These are phyloP conservation scores for Psilocybe cubensis DNA, from an alignment of 768 basidiomycete species.

Conservation along the genomic window DNA sequence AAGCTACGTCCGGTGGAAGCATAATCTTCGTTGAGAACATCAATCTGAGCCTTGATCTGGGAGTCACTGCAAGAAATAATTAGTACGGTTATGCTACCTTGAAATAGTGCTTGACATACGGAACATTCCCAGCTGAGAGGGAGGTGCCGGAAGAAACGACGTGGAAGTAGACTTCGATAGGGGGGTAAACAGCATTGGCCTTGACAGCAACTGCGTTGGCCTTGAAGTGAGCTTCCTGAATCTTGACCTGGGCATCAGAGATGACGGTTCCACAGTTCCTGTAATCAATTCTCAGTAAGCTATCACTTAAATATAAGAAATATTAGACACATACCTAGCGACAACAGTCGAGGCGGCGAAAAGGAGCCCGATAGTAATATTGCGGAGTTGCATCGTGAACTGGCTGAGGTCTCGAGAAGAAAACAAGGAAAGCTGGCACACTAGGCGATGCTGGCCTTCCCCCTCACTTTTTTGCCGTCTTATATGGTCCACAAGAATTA, in stretches of 20 bases:
- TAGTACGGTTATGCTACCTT: neutral
- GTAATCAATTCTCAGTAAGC: neutral
- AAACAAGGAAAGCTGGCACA: neutral
- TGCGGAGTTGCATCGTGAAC: conserved; percentile 4
- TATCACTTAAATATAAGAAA: neutral
- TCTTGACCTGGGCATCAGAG: conserved; percentile 34
- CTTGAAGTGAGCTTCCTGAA: conserved; percentile 44
- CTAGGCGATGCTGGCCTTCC: neutral
- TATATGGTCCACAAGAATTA: neutral
- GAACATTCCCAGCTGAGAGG: conserved; percentile 41
- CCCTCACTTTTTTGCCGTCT: neutral
- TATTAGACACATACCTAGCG: conserved; percentile 25
- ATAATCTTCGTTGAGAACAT: conserved; percentile 46
- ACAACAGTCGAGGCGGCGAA: conserved; percentile 31
- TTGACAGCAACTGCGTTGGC: conserved; percentile 38
- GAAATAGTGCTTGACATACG: conserved; percentile 31
- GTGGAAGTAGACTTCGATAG: conserved; percentile 41
- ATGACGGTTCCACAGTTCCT: conserved; percentile 44
- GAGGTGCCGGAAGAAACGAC: conserved; percentile 35
- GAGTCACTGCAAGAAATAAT: conserved; percentile 30
- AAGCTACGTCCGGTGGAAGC: conserved; percentile 38
- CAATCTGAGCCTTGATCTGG: conserved; percentile 40
- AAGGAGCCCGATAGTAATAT: conserved; percentile 23
- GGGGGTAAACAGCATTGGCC: conserved; percentile 15
- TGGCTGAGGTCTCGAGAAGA: neutral